These are phyloP conservation scores for Eremomyces bilateralis DNA, from an alignment of 495 filamentous ascomycete genomes.

Conservation along the genomic window DNA sequence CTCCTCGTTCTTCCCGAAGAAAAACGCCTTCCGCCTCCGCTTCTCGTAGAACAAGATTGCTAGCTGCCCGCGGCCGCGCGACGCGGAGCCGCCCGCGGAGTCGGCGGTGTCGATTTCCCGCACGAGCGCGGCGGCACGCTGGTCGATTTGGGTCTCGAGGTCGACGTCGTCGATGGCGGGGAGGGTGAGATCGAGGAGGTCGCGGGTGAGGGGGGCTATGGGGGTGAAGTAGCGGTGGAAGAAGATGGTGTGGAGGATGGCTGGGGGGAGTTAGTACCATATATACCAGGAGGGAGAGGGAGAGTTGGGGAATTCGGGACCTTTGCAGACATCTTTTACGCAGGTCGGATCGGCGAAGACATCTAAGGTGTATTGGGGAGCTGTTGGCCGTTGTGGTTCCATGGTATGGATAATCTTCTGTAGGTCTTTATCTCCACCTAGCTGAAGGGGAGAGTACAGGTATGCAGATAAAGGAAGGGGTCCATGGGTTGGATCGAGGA, in stretches of 20 bases:
- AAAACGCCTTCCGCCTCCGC: slow-evolving; percentile 50
- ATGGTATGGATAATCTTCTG: slow-evolving; percentile 7
- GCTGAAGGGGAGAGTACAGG: background rate
- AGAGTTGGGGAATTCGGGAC: slow-evolving; percentile 24
- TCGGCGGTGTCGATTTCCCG: slow-evolving; percentile 25
- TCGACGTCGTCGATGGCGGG: slow-evolving; percentile 75
- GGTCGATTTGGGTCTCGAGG: slow-evolving; percentile 81
- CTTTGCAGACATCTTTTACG: slow-evolving; percentile 81
- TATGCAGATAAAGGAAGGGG: background rate
- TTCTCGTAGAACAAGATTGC: slow-evolving; percentile 91
- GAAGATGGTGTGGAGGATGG: slow-evolving; percentile 92
- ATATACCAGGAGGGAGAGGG: slow-evolving; percentile 3
- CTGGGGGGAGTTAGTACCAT: slow-evolving; percentile 22
- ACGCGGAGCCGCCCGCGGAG: slow-evolving; percentile 3
- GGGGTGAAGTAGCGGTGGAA: slow-evolving; percentile 94
- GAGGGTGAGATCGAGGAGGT: slow-evolving; percentile 79
- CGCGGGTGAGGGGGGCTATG: slow-evolving; percentile 61
- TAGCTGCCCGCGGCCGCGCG: slow-evolving; percentile 39
- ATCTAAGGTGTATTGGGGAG: slow-evolving; percentile 22
- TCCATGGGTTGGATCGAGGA: too few species aligned
- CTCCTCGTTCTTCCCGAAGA: slow-evolving; percentile 67
- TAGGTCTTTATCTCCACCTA: background rate
- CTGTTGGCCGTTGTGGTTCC: slow-evolving; percentile 15
- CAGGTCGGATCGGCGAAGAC: slow-evolving; percentile 22
- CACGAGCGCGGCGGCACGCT: slow-evolving; percentile 54